Percentiles rank a stretch among this genome's conserved stretches.
Evolutionary conservation across 2,329 filamentous ascomycete species (phyloP).

Genomic region (Plectosphaerella plurivora): DNA sequence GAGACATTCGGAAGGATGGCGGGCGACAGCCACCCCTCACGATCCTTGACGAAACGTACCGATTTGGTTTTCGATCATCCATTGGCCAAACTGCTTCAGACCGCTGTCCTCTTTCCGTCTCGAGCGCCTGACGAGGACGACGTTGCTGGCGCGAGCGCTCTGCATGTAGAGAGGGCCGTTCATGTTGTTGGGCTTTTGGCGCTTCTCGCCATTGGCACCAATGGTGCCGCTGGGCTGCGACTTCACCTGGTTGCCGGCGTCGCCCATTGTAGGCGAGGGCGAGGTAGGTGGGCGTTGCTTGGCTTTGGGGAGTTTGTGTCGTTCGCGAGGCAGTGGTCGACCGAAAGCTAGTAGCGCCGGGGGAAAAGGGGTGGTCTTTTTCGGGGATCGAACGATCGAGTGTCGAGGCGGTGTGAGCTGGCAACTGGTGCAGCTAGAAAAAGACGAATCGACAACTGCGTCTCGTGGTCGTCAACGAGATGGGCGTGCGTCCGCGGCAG

Average conservation of each 20-base stretch:
- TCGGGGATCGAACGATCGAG: too few relatives aligned
- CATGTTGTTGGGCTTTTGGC: conserved; percentile 31
- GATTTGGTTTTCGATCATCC: conserved; percentile 76
- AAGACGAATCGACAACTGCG: too few relatives aligned
- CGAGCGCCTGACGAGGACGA: conserved; percentile 50
- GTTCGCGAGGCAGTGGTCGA: too few relatives aligned
- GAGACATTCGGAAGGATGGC: conserved; percentile 1
- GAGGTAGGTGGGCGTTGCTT: too few relatives aligned
- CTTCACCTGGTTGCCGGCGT: conserved; percentile 7
- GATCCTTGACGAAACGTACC: conserved; percentile 48
- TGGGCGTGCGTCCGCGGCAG: background rate
- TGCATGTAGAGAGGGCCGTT: conserved; percentile 57
- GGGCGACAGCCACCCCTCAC: conserved; percentile 1
- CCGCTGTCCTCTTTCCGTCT: conserved; percentile 60
- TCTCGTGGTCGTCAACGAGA: background rate
- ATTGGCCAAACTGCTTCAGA: conserved; percentile 56
- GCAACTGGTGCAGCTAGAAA: too few relatives aligned
- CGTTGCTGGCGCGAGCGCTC: conserved; percentile 40
- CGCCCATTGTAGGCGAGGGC: conserved; percentile 6
- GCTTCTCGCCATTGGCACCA: conserved; percentile 5
- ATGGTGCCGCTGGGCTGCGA: conserved; percentile 1
- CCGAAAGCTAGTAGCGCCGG: background rate
- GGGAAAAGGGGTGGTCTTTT: background rate
- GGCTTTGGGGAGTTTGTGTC: too few relatives aligned
- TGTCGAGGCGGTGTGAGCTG: too few relatives aligned